These are phyloP conservation scores for Cairneyella variabilis DNA, from an alignment of 495 filamentous ascomycete species.

Conservation along the genomic window DNA sequence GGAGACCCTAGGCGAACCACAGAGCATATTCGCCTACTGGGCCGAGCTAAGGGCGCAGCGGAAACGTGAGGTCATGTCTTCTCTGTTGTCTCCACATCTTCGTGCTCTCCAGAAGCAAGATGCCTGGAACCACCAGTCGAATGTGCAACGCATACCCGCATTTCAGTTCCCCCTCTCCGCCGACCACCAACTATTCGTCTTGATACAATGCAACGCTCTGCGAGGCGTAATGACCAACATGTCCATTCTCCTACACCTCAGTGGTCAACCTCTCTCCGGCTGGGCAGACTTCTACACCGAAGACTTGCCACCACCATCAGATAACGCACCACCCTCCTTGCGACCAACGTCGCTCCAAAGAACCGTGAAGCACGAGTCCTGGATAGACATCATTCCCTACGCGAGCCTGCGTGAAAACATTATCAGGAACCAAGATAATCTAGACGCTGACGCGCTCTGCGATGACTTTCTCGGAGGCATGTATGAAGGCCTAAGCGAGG, in stretches of 20 bases:
- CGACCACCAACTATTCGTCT: constrained; percentile 30
- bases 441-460: constrained; percentile 1
- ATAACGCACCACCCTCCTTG: constrained; percentile 4
- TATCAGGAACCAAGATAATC: not conserved
- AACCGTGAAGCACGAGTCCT: not conserved
- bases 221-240: constrained; percentile 31
- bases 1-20: not conserved
- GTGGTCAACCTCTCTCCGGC: constrained; percentile 27
- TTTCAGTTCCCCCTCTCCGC: constrained; percentile 31
- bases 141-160: constrained; percentile 2
- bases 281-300: constrained; percentile 17
- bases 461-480: constrained; percentile 3
- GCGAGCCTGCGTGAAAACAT: not conserved
- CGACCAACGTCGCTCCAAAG: constrained; percentile 11
- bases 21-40: constrained; percentile 15
- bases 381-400: constrained; percentile 6
- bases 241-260: constrained; percentile 24
- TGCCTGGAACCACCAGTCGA: not conserved
- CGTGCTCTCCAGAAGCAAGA: not conserved
- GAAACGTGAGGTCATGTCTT: not conserved
- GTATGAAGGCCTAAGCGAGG: not conserved
- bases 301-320: not conserved
- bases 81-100: not conserved
- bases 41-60: constrained; percentile 1
- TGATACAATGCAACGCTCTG: constrained; percentile 37